Conservation (phyloP, 2,329 filamentous ascomycete species). For the Karstenula rhodostoma region DNA sequence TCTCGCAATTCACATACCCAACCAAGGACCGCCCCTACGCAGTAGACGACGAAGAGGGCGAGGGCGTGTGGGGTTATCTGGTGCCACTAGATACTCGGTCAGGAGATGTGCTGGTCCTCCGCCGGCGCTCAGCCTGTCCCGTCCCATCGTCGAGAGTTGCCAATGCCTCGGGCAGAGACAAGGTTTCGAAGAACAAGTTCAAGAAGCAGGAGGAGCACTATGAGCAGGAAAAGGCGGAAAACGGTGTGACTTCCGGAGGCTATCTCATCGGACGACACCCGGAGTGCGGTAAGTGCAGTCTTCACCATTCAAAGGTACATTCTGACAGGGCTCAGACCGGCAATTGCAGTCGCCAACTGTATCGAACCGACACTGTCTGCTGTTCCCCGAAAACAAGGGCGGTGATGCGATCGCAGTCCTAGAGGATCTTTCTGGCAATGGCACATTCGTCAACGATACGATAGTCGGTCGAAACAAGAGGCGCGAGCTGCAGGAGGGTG, state of each 20-base stretch:
- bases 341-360: constrained; percentile 77
- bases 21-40: constrained; percentile 78
- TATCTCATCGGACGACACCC: constrained; percentile 92
- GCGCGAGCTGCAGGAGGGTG: constrained; percentile 84
- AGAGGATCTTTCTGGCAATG: constrained; percentile 94
- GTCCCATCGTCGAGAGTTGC: constrained; percentile 55
- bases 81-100: constrained; percentile 79
- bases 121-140: constrained; percentile 75
- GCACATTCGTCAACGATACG: constrained; percentile 93
- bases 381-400: constrained; percentile 69
- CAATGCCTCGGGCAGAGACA: constrained; percentile 53
- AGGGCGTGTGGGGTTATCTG: constrained; percentile 96
- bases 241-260: constrained; percentile 72
- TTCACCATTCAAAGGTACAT: constrained; percentile 5
- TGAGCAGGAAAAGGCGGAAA: constrained; percentile 60
- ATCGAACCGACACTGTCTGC: constrained; percentile 82
- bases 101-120: constrained; percentile 75
- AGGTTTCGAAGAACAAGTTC: constrained; percentile 60
- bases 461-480: constrained; percentile 91
- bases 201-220: constrained; percentile 69
- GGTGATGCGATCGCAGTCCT: constrained; percentile 74
- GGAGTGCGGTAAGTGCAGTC: constrained; percentile 78
- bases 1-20: constrained; percentile 82
- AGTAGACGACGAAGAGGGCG: constrained; percentile 81
- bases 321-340: constrained; percentile 65